phyloP scores from a whole-genome alignment of 2,329 filamentous ascomycete species.

The Ceratocystis ficicola region DNA sequence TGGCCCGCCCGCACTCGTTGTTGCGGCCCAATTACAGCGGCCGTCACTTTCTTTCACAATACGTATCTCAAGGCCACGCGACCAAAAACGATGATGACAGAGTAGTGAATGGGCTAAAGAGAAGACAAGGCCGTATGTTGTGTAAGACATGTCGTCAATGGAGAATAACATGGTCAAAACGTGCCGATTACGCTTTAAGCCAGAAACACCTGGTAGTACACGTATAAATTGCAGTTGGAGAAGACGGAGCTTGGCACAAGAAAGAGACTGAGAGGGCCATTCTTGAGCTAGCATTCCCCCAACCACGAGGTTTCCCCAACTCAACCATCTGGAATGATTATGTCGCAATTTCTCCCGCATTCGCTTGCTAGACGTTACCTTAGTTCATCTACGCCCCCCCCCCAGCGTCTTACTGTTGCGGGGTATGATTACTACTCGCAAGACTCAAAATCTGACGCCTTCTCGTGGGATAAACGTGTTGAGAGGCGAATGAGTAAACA shows the following conservation, averaged over 20 bases:
- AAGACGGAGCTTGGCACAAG: background rate
- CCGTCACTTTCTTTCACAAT: background rate
- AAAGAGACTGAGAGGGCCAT: too few species aligned
- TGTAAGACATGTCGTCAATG: conserved; percentile 5
- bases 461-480: background rate
- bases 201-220: conserved; percentile 3
- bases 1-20: background rate
- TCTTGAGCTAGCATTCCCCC: too few species aligned
- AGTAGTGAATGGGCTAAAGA: background rate
- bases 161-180: background rate
- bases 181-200: background rate
- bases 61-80: background rate
- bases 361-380: background rate
- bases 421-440: too few species aligned
- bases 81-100: background rate
- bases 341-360: background rate
- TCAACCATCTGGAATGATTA: background rate
- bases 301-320: background rate
- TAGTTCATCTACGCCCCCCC: background rate
- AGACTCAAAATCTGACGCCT: background rate
- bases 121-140: background rate
- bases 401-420: too few species aligned
- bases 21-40: background rate
- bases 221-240: background rate
- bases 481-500: background rate